These are phyloP conservation scores for Cupressus sempervirens DNA, from an alignment of 75 land plant genomes.

Conservation along the genomic window DNA sequence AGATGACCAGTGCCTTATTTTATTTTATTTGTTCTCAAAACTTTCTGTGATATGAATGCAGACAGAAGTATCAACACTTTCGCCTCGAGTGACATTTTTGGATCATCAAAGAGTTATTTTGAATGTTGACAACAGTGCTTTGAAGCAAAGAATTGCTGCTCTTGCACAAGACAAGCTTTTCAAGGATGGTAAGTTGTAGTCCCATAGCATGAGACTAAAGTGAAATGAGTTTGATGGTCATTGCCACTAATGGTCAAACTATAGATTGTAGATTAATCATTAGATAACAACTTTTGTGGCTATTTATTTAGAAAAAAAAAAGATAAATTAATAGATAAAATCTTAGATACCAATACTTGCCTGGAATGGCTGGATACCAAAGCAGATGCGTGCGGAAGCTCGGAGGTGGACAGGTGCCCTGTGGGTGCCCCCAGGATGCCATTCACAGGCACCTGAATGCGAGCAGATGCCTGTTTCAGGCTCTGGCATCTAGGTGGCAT, in stretches of 20 bases:
- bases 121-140: conserved; percentile 79
- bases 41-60: conserved; percentile 16
- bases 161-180: conserved; percentile 83
- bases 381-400: no score
- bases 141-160: conserved; percentile 89
- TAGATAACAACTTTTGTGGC: neutral
- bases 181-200: conserved; percentile 69
- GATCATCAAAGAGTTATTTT: conserved; percentile 83
- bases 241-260: neutral
- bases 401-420: no score
- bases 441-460: no score
- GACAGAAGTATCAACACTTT: conserved; percentile 81
- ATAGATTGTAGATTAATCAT: neutral
- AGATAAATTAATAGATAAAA: neutral
- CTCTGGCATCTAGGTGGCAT: no score
- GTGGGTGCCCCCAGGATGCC: no score
- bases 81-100: conserved; percentile 84
- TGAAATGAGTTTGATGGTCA: neutral
- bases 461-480: no score
- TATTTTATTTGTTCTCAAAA: neutral
- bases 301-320: neutral
- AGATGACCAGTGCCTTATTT: neutral
- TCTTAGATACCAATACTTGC: no score
- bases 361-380: no score
- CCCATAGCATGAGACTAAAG: neutral